phyloP scores from a whole-genome alignment of 106 monocot species.

The Apostasia ramifera region DNA sequence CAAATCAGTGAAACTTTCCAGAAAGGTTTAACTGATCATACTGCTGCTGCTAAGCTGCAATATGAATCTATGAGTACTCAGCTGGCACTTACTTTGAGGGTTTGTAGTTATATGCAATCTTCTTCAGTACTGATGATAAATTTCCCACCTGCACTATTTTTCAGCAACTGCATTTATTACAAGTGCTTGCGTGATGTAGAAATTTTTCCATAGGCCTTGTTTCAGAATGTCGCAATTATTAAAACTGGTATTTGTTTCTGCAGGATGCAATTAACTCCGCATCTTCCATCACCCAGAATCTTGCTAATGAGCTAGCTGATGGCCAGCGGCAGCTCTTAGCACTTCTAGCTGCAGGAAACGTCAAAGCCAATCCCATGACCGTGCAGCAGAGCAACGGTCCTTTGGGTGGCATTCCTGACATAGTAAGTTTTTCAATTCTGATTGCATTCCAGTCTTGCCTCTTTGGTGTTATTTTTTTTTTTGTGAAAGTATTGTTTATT shows the following conservation, averaged over 20 bases:
- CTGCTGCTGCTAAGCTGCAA: conserved; percentile 57
- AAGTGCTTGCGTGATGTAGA: too few relatives aligned
- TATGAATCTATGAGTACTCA: conserved; percentile 60
- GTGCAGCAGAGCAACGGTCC: conserved; percentile 57
- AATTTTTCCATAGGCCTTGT: too few relatives aligned
- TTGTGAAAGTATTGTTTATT: neutral
- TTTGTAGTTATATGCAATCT: conserved; percentile 14
- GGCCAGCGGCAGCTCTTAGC: conserved; percentile 70
- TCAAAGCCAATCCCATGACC: conserved; percentile 37
- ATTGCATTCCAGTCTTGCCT: neutral
- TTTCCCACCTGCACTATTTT: neutral
- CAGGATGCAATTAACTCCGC: conserved; percentile 87
- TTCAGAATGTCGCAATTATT: neutral
- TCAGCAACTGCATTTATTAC: too few relatives aligned
- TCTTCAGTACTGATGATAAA: neutral
- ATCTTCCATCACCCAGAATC: conserved; percentile 59
- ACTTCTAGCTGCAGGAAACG: conserved; percentile 40
- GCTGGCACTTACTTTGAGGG: conserved; percentile 74
- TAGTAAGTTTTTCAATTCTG: conserved; percentile 20
- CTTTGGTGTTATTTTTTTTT: neutral
- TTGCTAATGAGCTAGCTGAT: conserved; percentile 65
- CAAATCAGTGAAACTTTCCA: conserved; percentile 80
- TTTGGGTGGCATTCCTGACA: conserved; percentile 36
- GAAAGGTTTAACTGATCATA: conserved; percentile 89
- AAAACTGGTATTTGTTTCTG: neutral